Percentiles rank a stretch among this genome's conserved stretches.
Conservation (phyloP, 345 rosid genomes). For the Limnanthes douglasii region DNA sequence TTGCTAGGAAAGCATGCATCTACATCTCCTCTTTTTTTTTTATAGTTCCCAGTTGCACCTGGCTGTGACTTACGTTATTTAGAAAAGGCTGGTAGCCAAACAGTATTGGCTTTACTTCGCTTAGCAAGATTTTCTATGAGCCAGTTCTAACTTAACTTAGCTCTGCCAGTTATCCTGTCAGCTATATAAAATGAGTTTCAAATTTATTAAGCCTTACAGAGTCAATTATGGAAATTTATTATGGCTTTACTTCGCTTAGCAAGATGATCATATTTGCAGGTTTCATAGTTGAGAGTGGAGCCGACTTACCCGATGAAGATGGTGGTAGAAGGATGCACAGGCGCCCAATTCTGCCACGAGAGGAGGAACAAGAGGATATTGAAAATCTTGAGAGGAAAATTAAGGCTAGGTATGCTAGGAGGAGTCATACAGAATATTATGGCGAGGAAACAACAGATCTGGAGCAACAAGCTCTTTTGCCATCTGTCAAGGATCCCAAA, state of each 20-base stretch:
- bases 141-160: background rate
- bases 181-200: background rate
- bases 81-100: too few relatives aligned
- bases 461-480: constrained; percentile 95
- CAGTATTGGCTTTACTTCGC: too few relatives aligned
- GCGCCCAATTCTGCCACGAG: constrained; percentile 45
- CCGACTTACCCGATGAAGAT: constrained; percentile 70
- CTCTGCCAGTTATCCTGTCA: background rate
- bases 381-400: constrained; percentile 82
- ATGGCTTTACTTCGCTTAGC: too few relatives aligned
- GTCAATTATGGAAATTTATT: too few relatives aligned
- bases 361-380: constrained; percentile 82
- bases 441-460: constrained; percentile 97
- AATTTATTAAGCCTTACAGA: too few relatives aligned
- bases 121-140: too few relatives aligned
- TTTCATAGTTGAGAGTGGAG: constrained; percentile 66
- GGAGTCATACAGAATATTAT: constrained; percentile 67
- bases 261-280: constrained; percentile 32
- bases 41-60: too few relatives aligned
- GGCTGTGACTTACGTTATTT: too few relatives aligned
- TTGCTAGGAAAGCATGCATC: too few relatives aligned
- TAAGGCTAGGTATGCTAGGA: constrained; percentile 59
- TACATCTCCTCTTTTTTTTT: too few relatives aligned
- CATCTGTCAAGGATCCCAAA: constrained; percentile 89
- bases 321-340: constrained; percentile 61